Evolutionary conservation across 2,329 filamentous ascomycete species (phyloP).

Genomic region (Bipolaris zeicola): DNA sequence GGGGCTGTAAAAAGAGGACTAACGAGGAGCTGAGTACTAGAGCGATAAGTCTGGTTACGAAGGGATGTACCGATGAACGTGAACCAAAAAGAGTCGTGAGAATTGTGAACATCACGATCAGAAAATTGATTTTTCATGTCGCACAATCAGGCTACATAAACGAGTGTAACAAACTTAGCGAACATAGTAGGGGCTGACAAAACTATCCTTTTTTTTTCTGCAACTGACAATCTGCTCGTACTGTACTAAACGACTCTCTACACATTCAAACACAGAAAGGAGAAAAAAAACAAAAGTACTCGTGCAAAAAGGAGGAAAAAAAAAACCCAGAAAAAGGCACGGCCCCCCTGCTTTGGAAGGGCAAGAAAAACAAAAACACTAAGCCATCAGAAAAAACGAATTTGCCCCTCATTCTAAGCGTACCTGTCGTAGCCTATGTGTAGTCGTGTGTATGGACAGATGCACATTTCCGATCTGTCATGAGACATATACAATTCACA

Average conservation of each 20-base stretch:
- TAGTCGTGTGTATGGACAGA: background rate
- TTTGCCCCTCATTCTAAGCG: background rate
- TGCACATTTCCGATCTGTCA: background rate
- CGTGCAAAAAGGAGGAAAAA: background rate
- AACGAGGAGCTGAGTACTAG: too few species aligned
- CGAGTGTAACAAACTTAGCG: too few species aligned
- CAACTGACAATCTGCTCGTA: background rate
- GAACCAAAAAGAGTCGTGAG: too few species aligned
- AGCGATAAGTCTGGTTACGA: too few species aligned
- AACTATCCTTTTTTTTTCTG: background rate
- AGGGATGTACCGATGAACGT: too few species aligned
- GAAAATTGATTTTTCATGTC: too few species aligned
- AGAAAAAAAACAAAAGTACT: background rate
- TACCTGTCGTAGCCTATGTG: background rate
- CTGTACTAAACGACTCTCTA: background rate
- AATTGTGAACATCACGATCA: too few species aligned
- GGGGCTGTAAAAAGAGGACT: too few species aligned
- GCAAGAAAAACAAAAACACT: background rate
- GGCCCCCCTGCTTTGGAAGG: too few species aligned
- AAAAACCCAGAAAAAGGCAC: background rate
- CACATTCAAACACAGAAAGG: background rate
- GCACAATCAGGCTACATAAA: too few species aligned
- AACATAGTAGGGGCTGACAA: too few species aligned
- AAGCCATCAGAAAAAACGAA: too few species aligned
- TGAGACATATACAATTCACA: background rate